Evolutionary conservation across 2,329 filamentous ascomycete species (phyloP), one percentile per base, ranked within the genome.

Genomic region (Xylariaceae sp.): DNA sequence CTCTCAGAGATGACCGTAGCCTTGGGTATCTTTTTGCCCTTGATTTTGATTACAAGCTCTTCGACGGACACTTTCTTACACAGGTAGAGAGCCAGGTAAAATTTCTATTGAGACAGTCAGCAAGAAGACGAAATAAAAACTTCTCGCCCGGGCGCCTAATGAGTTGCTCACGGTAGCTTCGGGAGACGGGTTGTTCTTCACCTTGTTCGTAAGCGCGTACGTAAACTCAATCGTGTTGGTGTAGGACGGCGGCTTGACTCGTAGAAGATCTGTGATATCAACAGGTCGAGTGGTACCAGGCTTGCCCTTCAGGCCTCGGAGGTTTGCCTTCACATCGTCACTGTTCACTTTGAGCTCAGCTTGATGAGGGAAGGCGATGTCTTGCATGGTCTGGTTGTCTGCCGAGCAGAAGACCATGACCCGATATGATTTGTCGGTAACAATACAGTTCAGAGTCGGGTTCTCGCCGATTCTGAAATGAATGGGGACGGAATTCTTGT

Each of bases 221-320:
- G 90, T 95, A 68, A 99, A 85, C 50, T 87, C 82, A 53, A 99
- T 73, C 44, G 76, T 83, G 65, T 97, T 97, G 47, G 73, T 73
- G 63, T 92, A 95, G 39, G 77, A 77, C 15, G 76, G 64, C 11
- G 83, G 80, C 55, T 81, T 84, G 30, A 89, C 80, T 15, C 86
- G 82, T 41, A 97, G 74, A 52, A 82, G 78, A 56, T 80, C 75
- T 7, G 94, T 99, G 54, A 99, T 87, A 69, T 99, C 94, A 42
- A 89, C 90, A 7, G 94, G 94, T 62, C 90, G 85, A 38, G 94
- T 99, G 40, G 94, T 95, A 18, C 94, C 94, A 6, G 92, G 89
- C 68, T 94, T 95, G 68, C 96, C 96, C 71, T 99, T 99, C 54
- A 99, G 71, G 5, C 94, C 94, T 58, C 94, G 87, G 58, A 95